These are phyloP conservation scores for Cyberlindnera xylosilytica DNA, from an alignment of 805 yeast genomes.

Conservation along the genomic window DNA sequence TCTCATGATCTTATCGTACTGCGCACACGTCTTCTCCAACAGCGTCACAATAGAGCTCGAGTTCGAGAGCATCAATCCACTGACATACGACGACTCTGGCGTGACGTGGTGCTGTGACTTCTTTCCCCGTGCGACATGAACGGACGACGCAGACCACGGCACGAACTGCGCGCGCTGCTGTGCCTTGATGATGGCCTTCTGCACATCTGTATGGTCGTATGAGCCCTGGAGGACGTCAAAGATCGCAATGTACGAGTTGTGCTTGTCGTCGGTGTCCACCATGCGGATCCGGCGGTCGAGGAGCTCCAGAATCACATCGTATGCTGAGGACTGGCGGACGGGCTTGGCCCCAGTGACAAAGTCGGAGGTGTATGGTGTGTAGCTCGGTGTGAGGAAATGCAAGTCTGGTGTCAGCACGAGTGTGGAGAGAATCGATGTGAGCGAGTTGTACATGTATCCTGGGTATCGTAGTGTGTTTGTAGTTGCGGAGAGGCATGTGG, in stretches of 20 bases:
- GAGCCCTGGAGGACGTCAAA: slow-evolving; percentile 65
- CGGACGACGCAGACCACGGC: slow-evolving; percentile 80
- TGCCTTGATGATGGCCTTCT: slow-evolving; percentile 61
- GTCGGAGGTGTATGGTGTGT: slow-evolving; percentile 74
- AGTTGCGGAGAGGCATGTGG: slow-evolving; percentile 78
- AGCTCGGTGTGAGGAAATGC: slow-evolving; percentile 71
- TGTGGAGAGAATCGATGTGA: slow-evolving; percentile 76
- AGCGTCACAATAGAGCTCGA: slow-evolving; percentile 70
- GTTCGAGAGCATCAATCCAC: slow-evolving; percentile 83
- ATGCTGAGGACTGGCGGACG: slow-evolving; percentile 69
- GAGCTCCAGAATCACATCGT: slow-evolving; percentile 81
- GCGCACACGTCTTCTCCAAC: slow-evolving; percentile 62
- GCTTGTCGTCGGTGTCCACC: slow-evolving; percentile 48
- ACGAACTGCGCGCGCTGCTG: slow-evolving; percentile 71
- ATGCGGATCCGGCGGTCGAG: slow-evolving; percentile 74
- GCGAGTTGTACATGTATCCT: slow-evolving; percentile 82
- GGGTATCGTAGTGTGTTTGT: slow-evolving; percentile 92
- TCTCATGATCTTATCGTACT: slow-evolving; percentile 76
- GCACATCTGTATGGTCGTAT: slow-evolving; percentile 66
- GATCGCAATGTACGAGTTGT: slow-evolving; percentile 60
- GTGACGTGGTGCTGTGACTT: slow-evolving; percentile 54
- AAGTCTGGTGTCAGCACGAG: slow-evolving; percentile 82
- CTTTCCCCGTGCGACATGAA: slow-evolving; percentile 74
- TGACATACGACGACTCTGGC: slow-evolving; percentile 44
- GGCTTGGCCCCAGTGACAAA: slow-evolving; percentile 57